Evolutionary conservation across 1,284 basidiomycete species (phyloP), one percentile per base, ranked within the genome.

Genomic region (Apiotrichum siamense): DNA sequence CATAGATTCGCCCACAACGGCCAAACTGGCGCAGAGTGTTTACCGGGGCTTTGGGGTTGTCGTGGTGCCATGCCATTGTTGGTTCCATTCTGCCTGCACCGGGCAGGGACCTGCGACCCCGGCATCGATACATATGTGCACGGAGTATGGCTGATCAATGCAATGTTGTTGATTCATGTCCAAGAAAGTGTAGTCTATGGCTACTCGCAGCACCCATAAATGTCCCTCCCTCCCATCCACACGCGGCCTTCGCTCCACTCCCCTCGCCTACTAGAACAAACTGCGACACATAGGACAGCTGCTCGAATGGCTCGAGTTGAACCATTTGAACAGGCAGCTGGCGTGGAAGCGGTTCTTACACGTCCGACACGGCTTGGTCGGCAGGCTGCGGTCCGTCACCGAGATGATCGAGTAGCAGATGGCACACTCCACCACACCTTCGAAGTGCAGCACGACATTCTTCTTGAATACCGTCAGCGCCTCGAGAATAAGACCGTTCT

Each of bases 351-450:
- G 80, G 74, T 97, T 97, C 74, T 88, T 91, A 77, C 93, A 97
- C 2, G 88, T 97, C 71, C 83, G 85, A 77, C 96, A 99, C 0
- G 89, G 86, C 67, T 94, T 96, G 58, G 83, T 85, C 1, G 96
- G 94, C 31, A 98, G 77, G 50, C 81, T 86, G 7, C 87, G 83
- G 66, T 98, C 96, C 68, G 84, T 87, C 25, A 92, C 84, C 57
- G 86, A 88, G 66, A 99, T 94, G 65, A 97, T 91, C 87, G 87
- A 91, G 70, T 92, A 93, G 65, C 89, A 94, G 63, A 96, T 96
- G 2, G 92, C 85, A 73, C 96, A 93, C 64, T 93, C 89, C 9
- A 88, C 87, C 64, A 92, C 86, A 11, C 92, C 92, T 59, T 92
- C 88, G 65, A 97, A 97, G 72, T 96, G 89, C 29, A 88, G 78